A percentile compares a stretch with the other conserved stretches of the same genome.
phyloP scores from a whole-genome alignment of 257 asterid species.

The Fraxinus americana region DNA sequence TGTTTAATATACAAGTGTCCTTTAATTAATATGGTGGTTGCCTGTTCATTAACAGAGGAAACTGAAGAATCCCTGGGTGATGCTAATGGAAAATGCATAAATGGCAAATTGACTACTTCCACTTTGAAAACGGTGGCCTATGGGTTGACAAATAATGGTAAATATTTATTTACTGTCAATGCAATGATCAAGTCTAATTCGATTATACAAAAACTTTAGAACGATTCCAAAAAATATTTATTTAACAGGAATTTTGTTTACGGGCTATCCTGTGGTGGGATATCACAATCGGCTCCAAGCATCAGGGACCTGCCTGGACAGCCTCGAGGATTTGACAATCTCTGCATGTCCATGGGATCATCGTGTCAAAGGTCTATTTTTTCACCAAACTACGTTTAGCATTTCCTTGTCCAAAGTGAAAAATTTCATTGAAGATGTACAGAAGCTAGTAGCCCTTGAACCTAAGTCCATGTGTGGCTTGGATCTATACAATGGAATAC shows the following conservation, averaged over 20 bases:
- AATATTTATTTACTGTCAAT: neutral
- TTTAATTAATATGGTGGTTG: too few species aligned
- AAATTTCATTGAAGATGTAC: conserved; percentile 53
- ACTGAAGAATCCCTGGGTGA: conserved; percentile 47
- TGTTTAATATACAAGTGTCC: neutral
- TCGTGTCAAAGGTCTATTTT: conserved; percentile 55
- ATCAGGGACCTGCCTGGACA: conserved; percentile 62
- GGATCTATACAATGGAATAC: conserved; percentile 57
- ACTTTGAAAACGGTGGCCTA: conserved; percentile 30
- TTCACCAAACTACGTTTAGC: conserved; percentile 61
- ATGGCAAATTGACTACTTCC: conserved; percentile 36
- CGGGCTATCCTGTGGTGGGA: conserved; percentile 57
- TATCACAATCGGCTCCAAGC: conserved; percentile 58
- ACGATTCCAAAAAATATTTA: neutral
- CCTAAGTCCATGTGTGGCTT: conserved; percentile 59
- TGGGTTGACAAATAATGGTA: conserved; percentile 56
- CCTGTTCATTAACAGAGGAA: conserved; percentile 47
- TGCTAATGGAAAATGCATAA: conserved; percentile 50
- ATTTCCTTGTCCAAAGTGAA: conserved; percentile 43
- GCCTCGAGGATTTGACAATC: conserved; percentile 32
- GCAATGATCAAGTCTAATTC: too few species aligned
- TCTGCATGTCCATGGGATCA: conserved; percentile 68
- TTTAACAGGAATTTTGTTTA: conserved; percentile 39
- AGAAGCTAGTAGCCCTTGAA: conserved; percentile 38
- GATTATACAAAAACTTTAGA: neutral